Evolutionary conservation across 2,329 filamentous ascomycete species (phyloP), one percentile per base, ranked within the genome.

Genomic region (Hypoxylon sp.): DNA sequence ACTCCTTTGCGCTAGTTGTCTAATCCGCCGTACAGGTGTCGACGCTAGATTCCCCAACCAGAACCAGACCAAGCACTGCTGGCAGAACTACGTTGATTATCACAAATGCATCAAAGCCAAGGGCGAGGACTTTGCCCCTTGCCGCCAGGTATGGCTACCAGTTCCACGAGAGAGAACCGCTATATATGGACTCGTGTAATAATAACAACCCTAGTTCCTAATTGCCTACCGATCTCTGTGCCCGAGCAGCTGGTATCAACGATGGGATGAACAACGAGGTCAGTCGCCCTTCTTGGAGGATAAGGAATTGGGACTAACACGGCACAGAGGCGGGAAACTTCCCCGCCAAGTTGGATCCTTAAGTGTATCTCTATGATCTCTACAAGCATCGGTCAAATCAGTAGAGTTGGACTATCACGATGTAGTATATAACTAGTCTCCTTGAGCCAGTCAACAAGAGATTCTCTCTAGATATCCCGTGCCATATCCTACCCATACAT

Each of bases 71-170:
- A 97, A 97, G 91, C 94, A 99, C 90, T 99, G 96, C 93, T 99
- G 96, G 96, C 96, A 99, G 83, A 99, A 99, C 89, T 99, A 99
- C 85, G 96, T 99, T 86, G 96, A 99, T 84, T 98, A 99, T 88
- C 93, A 99, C 90, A 99, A 99, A 89, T 99, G 96, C 87, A 94
- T 97, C 83, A 86, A 91, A 80, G 95, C 94, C 84, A 98, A 98
- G 89, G 95, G 95, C 83, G 95, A 98, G 87, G 94, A 97, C 80
- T 98, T 98, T 82, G 91, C 92, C 76, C 95, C 95, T 73, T 98
- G 95, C 91, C 91, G 90, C 78, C 94, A 97, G 91, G 94, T 97
- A 90, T 72, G 81, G 61, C 45, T 34, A 54, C 25, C 19, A 41
- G 3, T 14, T 14, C 46, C 23, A 29, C 16, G 8, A 9, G 8